Evolutionary conservation across 2,329 filamentous ascomycete species (phyloP).

Genomic region (Plenodomus tracheiphilus): DNA sequence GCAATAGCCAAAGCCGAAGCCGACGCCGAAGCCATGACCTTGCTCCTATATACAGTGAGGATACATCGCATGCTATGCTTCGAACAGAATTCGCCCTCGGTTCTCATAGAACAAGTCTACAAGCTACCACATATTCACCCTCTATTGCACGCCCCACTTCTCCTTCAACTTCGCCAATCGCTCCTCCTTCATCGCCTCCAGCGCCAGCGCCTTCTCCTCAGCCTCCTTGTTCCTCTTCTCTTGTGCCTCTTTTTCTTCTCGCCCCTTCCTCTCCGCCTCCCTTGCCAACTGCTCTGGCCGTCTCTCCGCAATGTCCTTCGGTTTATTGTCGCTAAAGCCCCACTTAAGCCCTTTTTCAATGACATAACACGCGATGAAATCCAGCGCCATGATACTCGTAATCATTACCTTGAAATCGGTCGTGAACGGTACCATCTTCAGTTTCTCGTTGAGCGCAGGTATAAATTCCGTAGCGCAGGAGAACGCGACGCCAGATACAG

Average conservation of each 20-base stretch:
- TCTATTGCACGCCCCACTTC: not conserved
- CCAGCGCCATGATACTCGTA: conserved; percentile 80
- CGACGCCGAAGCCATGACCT: no score
- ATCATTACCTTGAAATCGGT: conserved; percentile 87
- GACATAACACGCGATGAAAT: conserved; percentile 83
- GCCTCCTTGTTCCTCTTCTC: conserved; percentile 38
- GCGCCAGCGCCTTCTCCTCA: conserved; percentile 28
- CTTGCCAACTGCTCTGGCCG: conserved; percentile 82
- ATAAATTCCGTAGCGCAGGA: conserved; percentile 93
- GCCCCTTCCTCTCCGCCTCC: conserved; percentile 70
- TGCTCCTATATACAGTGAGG: no score
- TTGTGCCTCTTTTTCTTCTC: conserved; percentile 51
- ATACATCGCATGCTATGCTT: no score
- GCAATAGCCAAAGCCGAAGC: no score
- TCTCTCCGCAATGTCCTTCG: conserved; percentile 88
- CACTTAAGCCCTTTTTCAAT: conserved; percentile 86
- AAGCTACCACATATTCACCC: no score
- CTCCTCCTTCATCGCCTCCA: conserved; percentile 11
- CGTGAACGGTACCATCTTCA: conserved; percentile 89
- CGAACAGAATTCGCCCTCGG: no score
- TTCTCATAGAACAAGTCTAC: no score
- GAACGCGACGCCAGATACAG: conserved; percentile 88
- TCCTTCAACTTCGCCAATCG: not conserved
- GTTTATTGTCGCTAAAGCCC: conserved; percentile 86
- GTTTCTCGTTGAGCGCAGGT: conserved; percentile 90